Evolutionary conservation across 2,329 filamentous ascomycete genomes (phyloP).

Genomic region (Neocatenulostroma microsporum): DNA sequence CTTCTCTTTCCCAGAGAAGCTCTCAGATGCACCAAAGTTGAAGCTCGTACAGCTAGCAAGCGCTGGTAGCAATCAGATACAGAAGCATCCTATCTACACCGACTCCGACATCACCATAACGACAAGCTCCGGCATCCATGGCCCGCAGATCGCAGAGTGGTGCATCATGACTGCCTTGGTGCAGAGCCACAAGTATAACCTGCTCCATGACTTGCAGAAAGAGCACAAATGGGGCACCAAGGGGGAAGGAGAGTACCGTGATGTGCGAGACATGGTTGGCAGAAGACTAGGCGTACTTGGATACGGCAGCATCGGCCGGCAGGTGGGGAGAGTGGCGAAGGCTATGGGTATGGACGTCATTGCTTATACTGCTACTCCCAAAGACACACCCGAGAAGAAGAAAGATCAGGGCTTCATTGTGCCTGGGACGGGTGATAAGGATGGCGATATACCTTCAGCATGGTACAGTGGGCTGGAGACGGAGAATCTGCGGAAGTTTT

Average conservation of each 20-base stretch:
- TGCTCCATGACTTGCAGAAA: constrained; percentile 52
- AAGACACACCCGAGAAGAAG: constrained; percentile 57
- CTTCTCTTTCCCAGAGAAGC: constrained; percentile 35
- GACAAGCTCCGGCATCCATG: constrained; percentile 51
- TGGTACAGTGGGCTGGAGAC: constrained; percentile 53
- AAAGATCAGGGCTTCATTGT: constrained; percentile 60
- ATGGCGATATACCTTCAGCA: constrained; percentile 46
- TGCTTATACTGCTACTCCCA: constrained; percentile 65
- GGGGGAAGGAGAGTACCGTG: constrained; percentile 17
- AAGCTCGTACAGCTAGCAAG: constrained; percentile 51
- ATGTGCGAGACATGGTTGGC: constrained; percentile 49
- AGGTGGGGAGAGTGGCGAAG: constrained; percentile 35
- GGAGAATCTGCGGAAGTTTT: constrained; percentile 45
- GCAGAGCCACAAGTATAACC: constrained; percentile 48
- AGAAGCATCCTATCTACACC: constrained; percentile 47
- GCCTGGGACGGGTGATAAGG: constrained; percentile 55
- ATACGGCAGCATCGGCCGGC: constrained; percentile 56
- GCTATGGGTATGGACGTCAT: constrained; percentile 60
- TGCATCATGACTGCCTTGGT: constrained; percentile 54
- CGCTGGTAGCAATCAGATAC: constrained; percentile 50
- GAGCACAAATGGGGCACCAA: constrained; percentile 45
- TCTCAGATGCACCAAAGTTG: constrained; percentile 32
- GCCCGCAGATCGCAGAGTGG: constrained; percentile 61
- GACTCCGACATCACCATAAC: constrained; percentile 47
- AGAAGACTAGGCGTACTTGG: constrained; percentile 53